phyloP scores from a whole-genome alignment of 768 basidiomycete species.

The Naganishia vaughanmartiniae region DNA sequence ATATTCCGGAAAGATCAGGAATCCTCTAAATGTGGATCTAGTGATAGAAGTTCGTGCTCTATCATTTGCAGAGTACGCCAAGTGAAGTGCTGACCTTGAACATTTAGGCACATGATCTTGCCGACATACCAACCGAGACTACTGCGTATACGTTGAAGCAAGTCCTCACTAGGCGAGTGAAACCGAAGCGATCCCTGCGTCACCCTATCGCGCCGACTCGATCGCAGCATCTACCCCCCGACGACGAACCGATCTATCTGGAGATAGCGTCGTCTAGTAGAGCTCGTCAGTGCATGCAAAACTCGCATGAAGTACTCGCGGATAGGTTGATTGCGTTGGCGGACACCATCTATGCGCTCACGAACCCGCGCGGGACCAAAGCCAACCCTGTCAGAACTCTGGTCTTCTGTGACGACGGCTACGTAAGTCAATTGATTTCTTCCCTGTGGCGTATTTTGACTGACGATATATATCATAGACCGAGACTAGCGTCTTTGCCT shows the following conservation, averaged over 20 bases:
- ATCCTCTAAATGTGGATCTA: slow-evolving; percentile 19
- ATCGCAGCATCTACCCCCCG: not conserved
- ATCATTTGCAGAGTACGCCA: not conserved
- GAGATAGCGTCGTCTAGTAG: slow-evolving; percentile 28
- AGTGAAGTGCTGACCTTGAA: not conserved
- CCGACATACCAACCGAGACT: slow-evolving; percentile 24
- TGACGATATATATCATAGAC: slow-evolving; percentile 57
- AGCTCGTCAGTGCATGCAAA: slow-evolving; percentile 15
- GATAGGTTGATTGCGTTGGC: slow-evolving; percentile 28
- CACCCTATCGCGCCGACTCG: slow-evolving; percentile 1
- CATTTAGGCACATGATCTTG: slow-evolving; percentile 31
- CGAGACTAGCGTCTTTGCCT: slow-evolving; percentile 81
- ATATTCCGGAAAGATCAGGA: not conserved
- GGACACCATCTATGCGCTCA: slow-evolving; percentile 17
- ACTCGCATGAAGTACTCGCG: slow-evolving; percentile 17
- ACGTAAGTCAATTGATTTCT: slow-evolving; percentile 28
- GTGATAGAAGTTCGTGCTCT: slow-evolving; percentile 30
- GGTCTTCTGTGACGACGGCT: slow-evolving; percentile 50
- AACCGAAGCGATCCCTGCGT: slow-evolving; percentile 14
- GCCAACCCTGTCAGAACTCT: slow-evolving; percentile 36
- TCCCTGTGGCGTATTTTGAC: not conserved
- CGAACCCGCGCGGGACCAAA: slow-evolving; percentile 19
- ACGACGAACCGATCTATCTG: slow-evolving; percentile 26
- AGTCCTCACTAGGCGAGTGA: not conserved
- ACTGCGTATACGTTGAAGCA: slow-evolving; percentile 6